Evolutionary conservation across 345 rosid genomes (phyloP), one percentile per base, ranked within the genome.

Genomic region (Stellera chamaejasme): DNA sequence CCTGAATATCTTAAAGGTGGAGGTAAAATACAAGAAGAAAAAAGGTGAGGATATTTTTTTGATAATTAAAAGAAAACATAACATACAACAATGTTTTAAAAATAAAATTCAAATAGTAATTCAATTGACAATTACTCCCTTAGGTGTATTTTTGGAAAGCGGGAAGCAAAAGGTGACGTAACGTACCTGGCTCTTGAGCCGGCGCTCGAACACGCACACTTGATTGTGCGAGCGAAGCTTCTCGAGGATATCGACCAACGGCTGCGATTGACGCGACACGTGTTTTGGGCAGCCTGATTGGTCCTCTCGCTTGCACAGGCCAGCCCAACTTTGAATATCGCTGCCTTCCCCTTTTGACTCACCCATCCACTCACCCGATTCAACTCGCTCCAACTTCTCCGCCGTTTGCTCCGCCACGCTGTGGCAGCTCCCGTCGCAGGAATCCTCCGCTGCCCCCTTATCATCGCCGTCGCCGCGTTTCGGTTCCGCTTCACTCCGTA

Each of bases 281-380:
- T 6, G 27, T 59, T 64, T n/a, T 51, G 68, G 62, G 67, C 61
- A 58, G 50, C 54, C 71, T 60, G 75, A 69, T 72, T 58, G 82
- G 48, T 62, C 68, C 41, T 66, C 85, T 47, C 61, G 77, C 60
- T 74, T 76, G 56, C 66, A 65, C 64, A 80, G 72, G 42, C 83
- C 79, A 32, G 74, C 90, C 49, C 83, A 76, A 76, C 90, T 86
- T 70, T 76, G 90, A 49, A 79, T 88, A 60, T 83, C 88, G 64
- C 84, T 77, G 60, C 71, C 48, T 50, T 75, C 67, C 60, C 66
- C 72, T 51, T 65, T 54, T 13, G 77, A 68, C 71, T 76, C 79
- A 44, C 65, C 60, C 43, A 56, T 71, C 23, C 77, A 66, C 59
- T 72, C 73, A 26, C 66, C 60, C 9, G 48, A 59, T 42, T 69